Base-by-base conservation (phyloP, 2,329 filamentous ascomycete genomes). In the Pezicula neosporulosa region DNA sequence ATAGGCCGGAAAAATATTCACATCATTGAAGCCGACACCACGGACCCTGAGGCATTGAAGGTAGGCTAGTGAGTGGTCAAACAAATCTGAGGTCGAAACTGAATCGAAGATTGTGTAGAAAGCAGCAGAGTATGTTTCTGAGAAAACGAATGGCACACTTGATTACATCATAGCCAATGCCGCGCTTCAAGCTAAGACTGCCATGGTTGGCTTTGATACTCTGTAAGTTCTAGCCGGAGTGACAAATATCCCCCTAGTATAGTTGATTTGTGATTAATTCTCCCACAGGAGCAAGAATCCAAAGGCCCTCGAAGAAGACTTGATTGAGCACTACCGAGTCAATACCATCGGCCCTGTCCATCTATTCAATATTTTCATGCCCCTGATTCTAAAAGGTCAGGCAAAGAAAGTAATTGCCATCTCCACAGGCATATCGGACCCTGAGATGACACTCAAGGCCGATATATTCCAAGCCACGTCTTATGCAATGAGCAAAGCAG, bases 91-190 rank as follows among this genome's bases (percentile, higher is more conserved):
- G 39, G 47, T 52, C 30, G 16, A 48, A 49, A 52, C 48, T 53
- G 49, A 56, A 21, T 50, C 41, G 16, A 37, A 56, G 39, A 37
- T 44, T 50, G 52, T 41, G 44, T 43, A 57, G 51, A 54, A 54
- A 52, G 60, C 63, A 39, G 58, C 58, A 16, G 46, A 55, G 28
- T 49, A 56, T 39, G 58, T 62, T 4, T 54, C 67, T 13, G 59
- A 62, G n/a, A 67, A 70, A n/a, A 69, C 68, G 0, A 66, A 66
- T 3, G 69, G 70, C 12, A 61, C 64, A 45, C 54, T 82, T 6
- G 79, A 82, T 61, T 77, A 77, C 53, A 60, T 83, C 6, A 75
- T 82, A 27, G 73, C 72, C 47, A 83, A 82, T 47, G 79, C 68
- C 1, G 78, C 61, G 16, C 2, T 57, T 66, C 4, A 53, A 73